Evolutionary conservation across 148 eudicot species (phyloP).

Genomic region (Polygonum aviculare): DNA sequence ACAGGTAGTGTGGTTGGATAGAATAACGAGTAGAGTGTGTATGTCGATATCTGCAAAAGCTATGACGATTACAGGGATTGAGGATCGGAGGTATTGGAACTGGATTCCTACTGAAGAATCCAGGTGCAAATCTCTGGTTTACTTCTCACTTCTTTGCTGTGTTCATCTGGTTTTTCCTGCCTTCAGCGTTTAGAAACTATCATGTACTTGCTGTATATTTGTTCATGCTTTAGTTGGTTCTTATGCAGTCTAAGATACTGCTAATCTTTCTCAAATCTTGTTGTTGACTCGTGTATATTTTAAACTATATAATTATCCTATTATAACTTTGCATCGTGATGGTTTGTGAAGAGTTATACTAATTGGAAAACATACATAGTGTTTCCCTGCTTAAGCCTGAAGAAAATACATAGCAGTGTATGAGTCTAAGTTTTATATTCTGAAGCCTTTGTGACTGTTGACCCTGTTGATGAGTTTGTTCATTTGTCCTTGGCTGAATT

Average conservation of each 20-base stretch:
- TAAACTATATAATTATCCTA: not conserved
- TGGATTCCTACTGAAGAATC: conserved; percentile 95
- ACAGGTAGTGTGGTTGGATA: conserved; percentile 94
- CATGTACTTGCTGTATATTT: not conserved
- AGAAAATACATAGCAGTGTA: not conserved
- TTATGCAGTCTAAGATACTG: not conserved
- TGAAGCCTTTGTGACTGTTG: not conserved
- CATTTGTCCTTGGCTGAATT: not conserved
- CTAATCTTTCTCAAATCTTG: not conserved
- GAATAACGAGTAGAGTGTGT: conserved; percentile 72
- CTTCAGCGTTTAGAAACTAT: not conserved
- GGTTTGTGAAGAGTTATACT: not conserved
- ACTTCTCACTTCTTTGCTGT: conserved; percentile 11
- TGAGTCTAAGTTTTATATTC: not conserved
- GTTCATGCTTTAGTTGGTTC: not conserved
- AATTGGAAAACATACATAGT: not conserved
- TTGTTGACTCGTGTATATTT: not conserved
- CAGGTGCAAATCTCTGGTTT: conserved; percentile 33
- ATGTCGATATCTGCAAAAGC: conserved; percentile 67
- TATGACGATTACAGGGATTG: conserved; percentile 88
- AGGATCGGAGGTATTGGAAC: conserved; percentile 92
- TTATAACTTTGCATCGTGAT: not conserved
- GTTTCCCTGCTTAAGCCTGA: not conserved
- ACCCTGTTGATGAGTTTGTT: not conserved
- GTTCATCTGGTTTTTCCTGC: not conserved